Base-by-base conservation (phyloP, 169 alveolate genomes). In the Prorocentrum cordatum region DNA sequence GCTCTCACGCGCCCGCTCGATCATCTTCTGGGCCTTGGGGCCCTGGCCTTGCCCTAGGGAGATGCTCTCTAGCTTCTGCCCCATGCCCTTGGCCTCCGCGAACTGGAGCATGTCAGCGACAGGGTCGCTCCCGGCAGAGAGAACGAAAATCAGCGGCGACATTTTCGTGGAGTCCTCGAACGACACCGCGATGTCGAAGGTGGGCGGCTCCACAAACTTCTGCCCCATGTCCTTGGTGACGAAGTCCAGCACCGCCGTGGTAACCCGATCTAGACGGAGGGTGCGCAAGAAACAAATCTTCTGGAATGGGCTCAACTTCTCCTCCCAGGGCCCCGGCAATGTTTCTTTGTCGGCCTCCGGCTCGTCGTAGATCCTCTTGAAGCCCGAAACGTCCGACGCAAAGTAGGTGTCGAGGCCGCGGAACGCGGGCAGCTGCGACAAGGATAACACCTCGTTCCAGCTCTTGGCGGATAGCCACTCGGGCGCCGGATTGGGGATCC, bases 51-150 rank as follows among this genome's bases (percentile, higher is more conserved):
- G 95, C 9, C 98, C 98, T 80, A 97, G 93, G 10, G 99, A 97
- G 36, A 96, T 97, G 86, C 95, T 94, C 93, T 95, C 95, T 75
- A 96, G 94, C 80, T 93, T 94, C 80, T 94, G 94, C 70, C 94
- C 96, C 91, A 50, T 84, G 62, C 93, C 94, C 24, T 70, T 82
- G 31, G 91, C 94, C 50, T 93, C 95, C 27, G 97, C 98, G 58
- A 96, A 94, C 24, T 93, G 88, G 92, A 96, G 96, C 77, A 96
- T 96, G 91, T 95, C 96, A 61, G 95, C 94, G 22, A 96, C 97
- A 39, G 98, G 98, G 88, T 97, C 97, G 29, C 98, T 95, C 38
- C 99, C 99, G 45, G 99, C 97, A 27, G 98, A 95, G 71, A 97
- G 91, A 33, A 97, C 96, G 89, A 96, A 96, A 95, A 97, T 94